Percentiles rank a stretch among this genome's conserved stretches.
These are phyloP conservation scores for Carex littledalei DNA, from an alignment of 176 grass and related monocot genomes.

Conservation along the genomic window DNA sequence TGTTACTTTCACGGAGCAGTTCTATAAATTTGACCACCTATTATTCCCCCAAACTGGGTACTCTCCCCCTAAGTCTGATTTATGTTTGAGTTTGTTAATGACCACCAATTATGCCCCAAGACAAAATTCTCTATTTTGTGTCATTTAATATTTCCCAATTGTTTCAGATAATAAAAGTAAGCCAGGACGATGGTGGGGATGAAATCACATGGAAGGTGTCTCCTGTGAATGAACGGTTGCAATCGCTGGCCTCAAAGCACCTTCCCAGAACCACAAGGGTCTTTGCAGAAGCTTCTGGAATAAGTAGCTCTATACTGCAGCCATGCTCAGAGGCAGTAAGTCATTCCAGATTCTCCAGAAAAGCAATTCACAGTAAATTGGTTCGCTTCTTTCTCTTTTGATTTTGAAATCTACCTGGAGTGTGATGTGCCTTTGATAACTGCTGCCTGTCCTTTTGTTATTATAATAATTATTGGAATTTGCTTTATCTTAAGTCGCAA, in stretches of 20 bases:
- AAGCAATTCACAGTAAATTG: background rate
- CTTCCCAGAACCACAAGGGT: conserved; percentile 32
- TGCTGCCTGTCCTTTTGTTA: background rate
- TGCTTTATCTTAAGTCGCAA: background rate
- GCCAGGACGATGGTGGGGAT: conserved; percentile 81
- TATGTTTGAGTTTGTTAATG: background rate
- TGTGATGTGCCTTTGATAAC: background rate
- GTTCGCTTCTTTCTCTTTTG: background rate
- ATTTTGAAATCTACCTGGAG: background rate
- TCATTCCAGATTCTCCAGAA: background rate
- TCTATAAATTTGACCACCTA: background rate
- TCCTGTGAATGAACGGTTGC: conserved; percentile 71
- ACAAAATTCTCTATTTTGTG: background rate
- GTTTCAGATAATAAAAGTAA: conserved; percentile 80
- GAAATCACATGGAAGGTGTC: conserved; percentile 90
- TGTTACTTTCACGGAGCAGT: background rate
- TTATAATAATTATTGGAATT: background rate
- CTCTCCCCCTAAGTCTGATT: background rate
- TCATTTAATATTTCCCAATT: conserved; percentile 9
- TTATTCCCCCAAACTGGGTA: background rate
- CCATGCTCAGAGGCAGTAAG: conserved; percentile 68
- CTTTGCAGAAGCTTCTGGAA: conserved; percentile 11
- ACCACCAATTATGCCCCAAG: background rate
- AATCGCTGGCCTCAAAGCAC: conserved; percentile 38
- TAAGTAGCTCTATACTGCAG: conserved; percentile 30